These are phyloP conservation scores for Stemphylium beticola DNA, from an alignment of 2,329 filamentous ascomycete species.

Conservation along the genomic window DNA sequence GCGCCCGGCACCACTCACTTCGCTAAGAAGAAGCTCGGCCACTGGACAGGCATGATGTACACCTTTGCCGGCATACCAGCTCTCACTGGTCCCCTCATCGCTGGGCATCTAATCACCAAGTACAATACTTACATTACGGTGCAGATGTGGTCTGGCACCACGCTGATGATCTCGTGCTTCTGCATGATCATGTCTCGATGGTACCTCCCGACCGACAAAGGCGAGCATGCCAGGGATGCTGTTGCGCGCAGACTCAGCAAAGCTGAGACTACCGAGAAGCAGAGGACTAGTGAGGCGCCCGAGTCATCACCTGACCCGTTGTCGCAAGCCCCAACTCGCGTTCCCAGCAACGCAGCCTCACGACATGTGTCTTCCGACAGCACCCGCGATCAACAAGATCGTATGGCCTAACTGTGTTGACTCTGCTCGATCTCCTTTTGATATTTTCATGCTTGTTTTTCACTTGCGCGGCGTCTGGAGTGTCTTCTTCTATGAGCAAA, in stretches of 20 bases:
- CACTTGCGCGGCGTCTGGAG: background rate
- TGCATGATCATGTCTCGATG: conserved; percentile 50
- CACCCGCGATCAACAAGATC: conserved; percentile 8
- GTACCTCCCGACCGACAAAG: conserved; percentile 41
- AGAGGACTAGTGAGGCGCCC: conserved; percentile 16
- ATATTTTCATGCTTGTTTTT: background rate
- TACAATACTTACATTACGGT: conserved; percentile 54
- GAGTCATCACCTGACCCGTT: conserved; percentile 10
- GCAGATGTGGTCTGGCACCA: conserved; percentile 55
- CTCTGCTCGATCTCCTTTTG: background rate
- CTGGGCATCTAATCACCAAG: conserved; percentile 53
- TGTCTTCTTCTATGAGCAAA: conserved; percentile 1
- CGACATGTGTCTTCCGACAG: conserved; percentile 22
- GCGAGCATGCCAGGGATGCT: conserved; percentile 27
- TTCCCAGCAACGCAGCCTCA: conserved; percentile 23
- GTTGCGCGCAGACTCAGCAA: conserved; percentile 19
- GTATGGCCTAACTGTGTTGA: conserved; percentile 17
- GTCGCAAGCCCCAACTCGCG: conserved; percentile 33
- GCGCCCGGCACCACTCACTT: conserved; percentile 32
- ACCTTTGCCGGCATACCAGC: conserved; percentile 53
- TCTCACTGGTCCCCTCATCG: conserved; percentile 56
- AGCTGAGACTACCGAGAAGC: conserved; percentile 15
- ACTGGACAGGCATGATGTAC: conserved; percentile 63
- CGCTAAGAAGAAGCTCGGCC: conserved; percentile 53
- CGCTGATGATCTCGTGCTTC: conserved; percentile 48